A percentile compares a stretch with the other conserved stretches of the same genome.
These are phyloP conservation scores for Tremella fuciformis DNA, from an alignment of 768 basidiomycete genomes.

Conservation along the genomic window DNA sequence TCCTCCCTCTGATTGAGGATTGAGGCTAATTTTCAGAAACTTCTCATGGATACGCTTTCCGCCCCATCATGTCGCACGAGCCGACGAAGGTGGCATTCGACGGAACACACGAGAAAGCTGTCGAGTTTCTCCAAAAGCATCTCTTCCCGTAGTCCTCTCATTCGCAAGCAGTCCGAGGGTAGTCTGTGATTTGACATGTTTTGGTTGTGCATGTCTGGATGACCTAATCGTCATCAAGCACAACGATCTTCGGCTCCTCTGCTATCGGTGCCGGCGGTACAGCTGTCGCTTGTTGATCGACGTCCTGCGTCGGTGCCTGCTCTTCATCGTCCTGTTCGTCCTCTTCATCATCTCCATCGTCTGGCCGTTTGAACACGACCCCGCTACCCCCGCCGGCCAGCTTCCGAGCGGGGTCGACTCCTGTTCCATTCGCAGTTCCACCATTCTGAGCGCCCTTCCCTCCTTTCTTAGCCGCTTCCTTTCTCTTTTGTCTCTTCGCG, in stretches of 20 bases:
- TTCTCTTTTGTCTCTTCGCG: constrained; percentile 89
- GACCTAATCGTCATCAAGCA: constrained; percentile 53
- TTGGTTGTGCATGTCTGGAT: too few relatives aligned
- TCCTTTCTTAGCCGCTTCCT: constrained; percentile 60
- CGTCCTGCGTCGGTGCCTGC: constrained; percentile 14
- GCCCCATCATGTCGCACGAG: constrained; percentile 59
- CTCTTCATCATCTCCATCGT: constrained; percentile 53
- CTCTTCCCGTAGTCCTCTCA: constrained; percentile 21
- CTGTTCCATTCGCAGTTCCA: constrained; percentile 56
- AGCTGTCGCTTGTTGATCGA: not conserved
- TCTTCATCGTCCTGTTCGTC: constrained; percentile 38
- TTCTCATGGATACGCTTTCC: constrained; percentile 62
- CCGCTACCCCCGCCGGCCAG: constrained; percentile 59
- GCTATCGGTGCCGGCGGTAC: too few relatives aligned
- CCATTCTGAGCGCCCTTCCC: constrained; percentile 14
- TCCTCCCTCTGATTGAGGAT: too few relatives aligned
- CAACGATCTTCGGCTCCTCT: constrained; percentile 41
- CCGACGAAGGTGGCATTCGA: constrained; percentile 62
- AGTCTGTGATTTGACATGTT: too few relatives aligned
- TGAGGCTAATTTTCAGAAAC: constrained; percentile 51
- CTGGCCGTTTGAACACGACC: constrained; percentile 60
- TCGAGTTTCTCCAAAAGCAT: constrained; percentile 56
- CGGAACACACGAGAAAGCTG: constrained; percentile 57
- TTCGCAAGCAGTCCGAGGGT: too few relatives aligned
- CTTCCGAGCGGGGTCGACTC: constrained; percentile 62